Evolutionary conservation across 495 filamentous ascomycete genomes (phyloP), one percentile per base, ranked within the genome.

Genomic region (Annulohypoxylon nitens): DNA sequence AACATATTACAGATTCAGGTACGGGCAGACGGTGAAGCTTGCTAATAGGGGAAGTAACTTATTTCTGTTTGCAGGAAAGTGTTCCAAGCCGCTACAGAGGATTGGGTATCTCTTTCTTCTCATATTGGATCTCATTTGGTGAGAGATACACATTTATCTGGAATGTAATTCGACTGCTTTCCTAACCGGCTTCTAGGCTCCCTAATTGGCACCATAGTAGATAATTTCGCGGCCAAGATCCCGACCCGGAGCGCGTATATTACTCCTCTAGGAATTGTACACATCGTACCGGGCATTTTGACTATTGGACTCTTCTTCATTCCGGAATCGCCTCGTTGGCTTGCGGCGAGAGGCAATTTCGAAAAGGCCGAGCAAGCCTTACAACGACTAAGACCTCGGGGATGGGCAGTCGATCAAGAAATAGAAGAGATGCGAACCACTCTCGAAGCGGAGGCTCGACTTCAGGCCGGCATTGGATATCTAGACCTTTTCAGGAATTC

Each of bases 241-340:
- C 64, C 76, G 6, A 83, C 79, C 30, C 86, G 78, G 61, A 74
- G 81, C 11, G 81, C 85, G 10, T 91, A 89, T 69, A 80, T 88
- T 1, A 88, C 90, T 58, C 87, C 89, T 3, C 81, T 91, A 0
- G 88, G 88, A 8, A 80, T 90, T 25, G 82, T 90, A 67, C 88
- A 87, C 61, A 77, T 90, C 36, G 79, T 90, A 4, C 89, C 89
- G 0, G 79, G 80, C 7, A 75, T 91, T 68, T 64, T 90, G 50
- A 75, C 81, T 23, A 74, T 84, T 36, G 84, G 82, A 10, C 71
- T 91, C 9, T 79, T 89, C 72, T 88, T 91, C 77, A 86, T 91
- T 45, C 88, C 89, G 8, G 89, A 91, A 70, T 88, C 86, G 5
- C 90, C 90, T 0, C 85, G 90, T 41, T 92, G 90, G 89, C 80